Conservation (phyloP, 257 asterid genomes). For the Perilla frutescens region DNA sequence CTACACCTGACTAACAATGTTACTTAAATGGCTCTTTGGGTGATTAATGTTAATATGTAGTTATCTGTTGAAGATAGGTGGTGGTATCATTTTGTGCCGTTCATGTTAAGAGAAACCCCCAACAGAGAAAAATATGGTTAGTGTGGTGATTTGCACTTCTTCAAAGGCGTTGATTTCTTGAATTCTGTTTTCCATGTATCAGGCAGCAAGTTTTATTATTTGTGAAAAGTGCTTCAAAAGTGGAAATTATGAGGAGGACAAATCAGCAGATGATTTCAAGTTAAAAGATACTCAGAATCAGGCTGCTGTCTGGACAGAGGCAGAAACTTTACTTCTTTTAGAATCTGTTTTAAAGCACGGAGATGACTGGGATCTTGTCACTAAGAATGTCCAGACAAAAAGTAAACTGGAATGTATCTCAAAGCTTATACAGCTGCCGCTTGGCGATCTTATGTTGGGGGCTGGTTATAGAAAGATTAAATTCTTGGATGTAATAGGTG, state of each 20-base stretch:
- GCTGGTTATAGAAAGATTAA: slow-evolving; percentile 51
- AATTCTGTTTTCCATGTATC: slow-evolving; percentile 38
- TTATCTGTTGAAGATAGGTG: slow-evolving; percentile 2
- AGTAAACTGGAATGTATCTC: slow-evolving; percentile 87
- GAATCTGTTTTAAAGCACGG: slow-evolving; percentile 93
- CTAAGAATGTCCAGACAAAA: slow-evolving; percentile 75
- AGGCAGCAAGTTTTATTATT: slow-evolving; percentile 61
- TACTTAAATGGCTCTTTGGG: slow-evolving; percentile 12
- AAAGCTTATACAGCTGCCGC: slow-evolving; percentile 86
- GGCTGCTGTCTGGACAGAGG: slow-evolving; percentile 77
- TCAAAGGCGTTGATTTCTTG: slow-evolving; percentile 26
- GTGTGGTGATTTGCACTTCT: slow-evolving; percentile 9
- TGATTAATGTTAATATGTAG: slow-evolving; percentile 3
- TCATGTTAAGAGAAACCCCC: not conserved
- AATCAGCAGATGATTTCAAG: slow-evolving; percentile 68
- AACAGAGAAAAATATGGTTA: not conserved
- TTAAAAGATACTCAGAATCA: slow-evolving; percentile 48
- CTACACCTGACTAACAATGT: not conserved
- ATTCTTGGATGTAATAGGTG: slow-evolving; percentile 48
- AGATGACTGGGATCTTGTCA: slow-evolving; percentile 93
- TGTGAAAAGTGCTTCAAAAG: slow-evolving; percentile 83
- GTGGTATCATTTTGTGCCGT: not conserved
- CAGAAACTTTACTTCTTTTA: slow-evolving; percentile 80
- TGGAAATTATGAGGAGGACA: slow-evolving; percentile 61
- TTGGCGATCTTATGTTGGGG: slow-evolving; percentile 87